A percentile compares a stretch with the other conserved stretches of the same genome.
phyloP scores from a whole-genome alignment of 2,329 filamentous ascomycete species.

The Microsporum canis region DNA sequence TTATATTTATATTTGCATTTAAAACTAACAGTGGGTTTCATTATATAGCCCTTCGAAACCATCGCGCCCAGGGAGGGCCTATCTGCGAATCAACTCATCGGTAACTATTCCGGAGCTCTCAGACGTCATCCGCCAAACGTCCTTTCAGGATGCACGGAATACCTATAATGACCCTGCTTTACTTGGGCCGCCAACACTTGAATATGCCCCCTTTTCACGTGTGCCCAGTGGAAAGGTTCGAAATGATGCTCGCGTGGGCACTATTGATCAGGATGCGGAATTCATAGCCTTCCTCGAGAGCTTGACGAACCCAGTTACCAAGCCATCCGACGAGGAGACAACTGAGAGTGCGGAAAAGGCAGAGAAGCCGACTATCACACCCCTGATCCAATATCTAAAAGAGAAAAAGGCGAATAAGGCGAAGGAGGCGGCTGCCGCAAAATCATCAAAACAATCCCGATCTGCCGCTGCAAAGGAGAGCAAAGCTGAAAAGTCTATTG shows the following conservation, averaged over 20 bases:
- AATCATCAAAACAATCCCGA: constrained; percentile 32
- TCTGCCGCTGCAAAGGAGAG: constrained; percentile 29
- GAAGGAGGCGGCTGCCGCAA: constrained; percentile 40
- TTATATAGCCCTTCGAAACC: constrained; percentile 62
- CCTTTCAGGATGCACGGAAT: constrained; percentile 73
- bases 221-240: constrained; percentile 63
- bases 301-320: constrained; percentile 62
- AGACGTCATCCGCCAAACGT: constrained; percentile 55
- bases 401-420: constrained; percentile 77
- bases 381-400: constrained; percentile 76
- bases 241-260: constrained; percentile 75
- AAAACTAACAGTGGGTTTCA: background rate
- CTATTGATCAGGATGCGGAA: constrained; percentile 91
- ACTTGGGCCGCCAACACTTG: constrained; percentile 65
- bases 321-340: constrained; percentile 41
- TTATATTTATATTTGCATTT: background rate
- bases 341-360: constrained; percentile 42
- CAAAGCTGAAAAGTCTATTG: constrained; percentile 32
- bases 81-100: constrained; percentile 67
- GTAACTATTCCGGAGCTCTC: constrained; percentile 57
- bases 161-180: constrained; percentile 61
- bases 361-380: constrained; percentile 63
- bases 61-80: constrained; percentile 67
- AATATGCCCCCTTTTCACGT: constrained; percentile 75
- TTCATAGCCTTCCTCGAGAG: constrained; percentile 88